Evolutionary conservation across 352 stramenopile species (phyloP), one percentile per base, ranked within the genome.

Genomic region (Phytopythium montanum): DNA sequence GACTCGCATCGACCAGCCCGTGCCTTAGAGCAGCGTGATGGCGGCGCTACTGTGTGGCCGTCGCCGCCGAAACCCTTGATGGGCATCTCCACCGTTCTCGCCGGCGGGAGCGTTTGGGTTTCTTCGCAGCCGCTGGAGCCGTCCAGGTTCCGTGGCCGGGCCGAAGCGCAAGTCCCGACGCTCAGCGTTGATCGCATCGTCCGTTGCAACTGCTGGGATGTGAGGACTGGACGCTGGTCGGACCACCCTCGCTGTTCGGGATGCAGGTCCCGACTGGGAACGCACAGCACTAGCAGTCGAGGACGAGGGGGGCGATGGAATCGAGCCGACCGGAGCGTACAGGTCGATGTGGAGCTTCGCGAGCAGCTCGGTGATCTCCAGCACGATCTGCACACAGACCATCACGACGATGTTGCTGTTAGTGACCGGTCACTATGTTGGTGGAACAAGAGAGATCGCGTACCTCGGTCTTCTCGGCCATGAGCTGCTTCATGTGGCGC

Each of bases 401-500:
- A 34, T 31, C 6, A 45, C 34, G 49, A 21, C 12, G 25, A 26
- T 3, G 25, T 65, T 31, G 68, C 51, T 19, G 34, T 41, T 44
- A 33, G 54, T 28, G 7, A 36, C 3, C 31, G 21, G 4, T 56
- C 3, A 42, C 21, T 67, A 7, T 29, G 3, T 13, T 8, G 5
- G 26, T 1, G 56, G 48, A n/a, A n/a, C 9, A 14, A 25, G 14
- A n/a, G 4, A 19, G 18, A 2, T 25, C 49, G 60, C 66, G 29
- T 54, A 87, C 83, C 77, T 88, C 75, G 10, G 84, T 93, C 36
- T 91, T 91, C 52, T 93, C 84, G 1, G 61, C 64, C 64, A 89
- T 73, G 21, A 91, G 56, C 36, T 38, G 56, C 33, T 83, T 90
- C 29, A 88, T 73, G 36, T 88, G 76, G 5, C 77, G 75, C 61